A percentile compares a stretch with the other conserved stretches of the same genome.
Evolutionary conservation across 108 stramenopile genomes (phyloP).

Genomic region (Chaetoceros tenuissimus): DNA sequence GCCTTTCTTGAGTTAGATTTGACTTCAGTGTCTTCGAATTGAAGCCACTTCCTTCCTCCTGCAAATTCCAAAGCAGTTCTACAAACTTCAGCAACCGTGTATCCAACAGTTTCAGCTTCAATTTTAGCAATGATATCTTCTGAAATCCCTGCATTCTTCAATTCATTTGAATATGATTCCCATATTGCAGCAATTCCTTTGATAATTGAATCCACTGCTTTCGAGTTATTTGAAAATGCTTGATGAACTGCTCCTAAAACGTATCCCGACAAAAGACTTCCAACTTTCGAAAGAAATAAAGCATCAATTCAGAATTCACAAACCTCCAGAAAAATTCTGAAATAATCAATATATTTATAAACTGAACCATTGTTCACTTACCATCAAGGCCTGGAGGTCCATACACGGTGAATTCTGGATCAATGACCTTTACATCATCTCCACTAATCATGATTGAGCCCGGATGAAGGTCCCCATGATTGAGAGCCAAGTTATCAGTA

Average conservation of each 20-base stretch:
- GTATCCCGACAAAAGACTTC: conserved; percentile 63
- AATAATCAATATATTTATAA: conserved; percentile 4
- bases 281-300: no score
- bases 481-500: conserved; percentile 17
- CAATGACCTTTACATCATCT: conserved; percentile 52
- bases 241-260: conserved; percentile 64
- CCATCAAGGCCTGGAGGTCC: conserved; percentile 75
- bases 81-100: conserved; percentile 65
- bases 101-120: conserved; percentile 65
- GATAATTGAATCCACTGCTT: conserved; percentile 31
- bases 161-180: conserved; percentile 32
- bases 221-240: conserved; percentile 24
- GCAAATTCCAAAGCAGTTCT: conserved; percentile 70
- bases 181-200: conserved; percentile 37
- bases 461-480: conserved; percentile 79
- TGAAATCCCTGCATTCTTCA: conserved; percentile 28
- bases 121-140: conserved; percentile 41
- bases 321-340: neutral
- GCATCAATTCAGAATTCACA: no score
- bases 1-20: conserved; percentile 51
- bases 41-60: conserved; percentile 67
- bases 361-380: no score
- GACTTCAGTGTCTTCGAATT: conserved; percentile 55
- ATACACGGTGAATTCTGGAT: conserved; percentile 82
- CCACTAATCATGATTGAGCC: conserved; percentile 68